phyloP scores from a whole-genome alignment of 2,329 filamentous ascomycete species.

The Penicillium aurantiogriseum region DNA sequence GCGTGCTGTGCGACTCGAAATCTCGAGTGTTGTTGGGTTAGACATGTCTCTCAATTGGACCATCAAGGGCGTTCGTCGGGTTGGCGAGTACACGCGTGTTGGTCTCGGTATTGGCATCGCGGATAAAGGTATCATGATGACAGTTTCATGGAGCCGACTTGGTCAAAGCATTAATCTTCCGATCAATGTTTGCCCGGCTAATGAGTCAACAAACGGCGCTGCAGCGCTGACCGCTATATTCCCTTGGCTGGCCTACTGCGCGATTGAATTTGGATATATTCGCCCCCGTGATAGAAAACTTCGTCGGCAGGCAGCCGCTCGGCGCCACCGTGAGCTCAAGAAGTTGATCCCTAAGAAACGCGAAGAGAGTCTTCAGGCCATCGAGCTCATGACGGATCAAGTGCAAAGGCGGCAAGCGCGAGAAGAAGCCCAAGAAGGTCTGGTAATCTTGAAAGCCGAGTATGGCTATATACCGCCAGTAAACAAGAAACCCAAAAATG shows the following conservation, averaged over 20 bases:
- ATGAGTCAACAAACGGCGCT: constrained; percentile 34
- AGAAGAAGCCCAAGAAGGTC: constrained; percentile 36
- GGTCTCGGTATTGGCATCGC: constrained; percentile 42
- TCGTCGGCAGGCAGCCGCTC: constrained; percentile 35
- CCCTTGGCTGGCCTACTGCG: constrained; percentile 42
- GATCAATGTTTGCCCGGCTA: constrained; percentile 38
- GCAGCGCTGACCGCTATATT: constrained; percentile 37
- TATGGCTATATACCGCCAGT: constrained; percentile 39
- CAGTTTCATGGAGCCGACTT: constrained; percentile 42
- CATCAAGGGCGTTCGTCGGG: constrained; percentile 36
- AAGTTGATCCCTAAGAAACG: constrained; percentile 37
- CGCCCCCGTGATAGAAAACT: constrained; percentile 40
- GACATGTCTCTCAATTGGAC: constrained; percentile 36
- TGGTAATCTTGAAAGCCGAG: constrained; percentile 42
- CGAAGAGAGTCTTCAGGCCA: constrained; percentile 40
- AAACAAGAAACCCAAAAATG: constrained; percentile 24
- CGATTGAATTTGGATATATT: constrained; percentile 43
- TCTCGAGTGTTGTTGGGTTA: constrained; percentile 27
- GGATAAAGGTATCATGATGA: constrained; percentile 37
- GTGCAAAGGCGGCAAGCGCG: constrained; percentile 39
- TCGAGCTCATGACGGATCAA: constrained; percentile 42
- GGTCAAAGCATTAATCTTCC: constrained; percentile 43
- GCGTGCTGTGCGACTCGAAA: constrained; percentile 37
- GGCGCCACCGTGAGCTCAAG: constrained; percentile 38
- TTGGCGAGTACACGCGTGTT: constrained; percentile 41